These are phyloP conservation scores for Fusarium secorum DNA, from an alignment of 2,329 filamentous ascomycete genomes.

Conservation along the genomic window DNA sequence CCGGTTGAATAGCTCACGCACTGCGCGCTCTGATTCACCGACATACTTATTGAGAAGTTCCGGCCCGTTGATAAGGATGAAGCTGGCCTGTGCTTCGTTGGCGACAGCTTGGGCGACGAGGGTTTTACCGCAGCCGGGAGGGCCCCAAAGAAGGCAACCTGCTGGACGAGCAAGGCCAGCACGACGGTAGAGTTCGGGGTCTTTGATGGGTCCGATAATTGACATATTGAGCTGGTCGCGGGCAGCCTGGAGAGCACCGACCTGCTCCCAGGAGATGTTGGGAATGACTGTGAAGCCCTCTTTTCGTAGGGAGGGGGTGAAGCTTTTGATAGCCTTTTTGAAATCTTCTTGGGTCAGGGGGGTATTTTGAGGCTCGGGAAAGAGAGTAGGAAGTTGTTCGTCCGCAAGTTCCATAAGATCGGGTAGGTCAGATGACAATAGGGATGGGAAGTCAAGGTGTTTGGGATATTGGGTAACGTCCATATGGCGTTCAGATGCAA, in stretches of 20 bases:
- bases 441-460: not conserved
- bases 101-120: conserved; percentile 95
- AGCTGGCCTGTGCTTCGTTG: conserved; percentile 94
- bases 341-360: conserved; percentile 63
- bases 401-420: conserved; percentile 33
- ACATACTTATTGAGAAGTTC: conserved; percentile 98
- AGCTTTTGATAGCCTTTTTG: conserved; percentile 72
- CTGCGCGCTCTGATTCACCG: conserved; percentile 91
- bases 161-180: conserved; percentile 83
- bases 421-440: not conserved
- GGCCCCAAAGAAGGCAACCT: conserved; percentile 94
- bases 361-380: not conserved
- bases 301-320: conserved; percentile 71
- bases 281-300: conserved; percentile 97
- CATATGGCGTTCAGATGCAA: conserved; percentile 46
- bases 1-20: conserved; percentile 89
- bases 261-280: conserved; percentile 90
- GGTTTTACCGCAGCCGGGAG: conserved; percentile 96
- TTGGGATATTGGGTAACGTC: not conserved
- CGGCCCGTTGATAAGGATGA: conserved; percentile 96
- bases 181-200: conserved; percentile 77
- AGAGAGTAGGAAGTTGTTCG: not conserved
- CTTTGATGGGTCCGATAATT: conserved; percentile 88
- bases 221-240: conserved; percentile 83
- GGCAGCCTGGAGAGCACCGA: conserved; percentile 83